Evolutionary conservation across 352 stramenopile species (phyloP).

Genomic region (Globisporangium recalcitrans): DNA sequence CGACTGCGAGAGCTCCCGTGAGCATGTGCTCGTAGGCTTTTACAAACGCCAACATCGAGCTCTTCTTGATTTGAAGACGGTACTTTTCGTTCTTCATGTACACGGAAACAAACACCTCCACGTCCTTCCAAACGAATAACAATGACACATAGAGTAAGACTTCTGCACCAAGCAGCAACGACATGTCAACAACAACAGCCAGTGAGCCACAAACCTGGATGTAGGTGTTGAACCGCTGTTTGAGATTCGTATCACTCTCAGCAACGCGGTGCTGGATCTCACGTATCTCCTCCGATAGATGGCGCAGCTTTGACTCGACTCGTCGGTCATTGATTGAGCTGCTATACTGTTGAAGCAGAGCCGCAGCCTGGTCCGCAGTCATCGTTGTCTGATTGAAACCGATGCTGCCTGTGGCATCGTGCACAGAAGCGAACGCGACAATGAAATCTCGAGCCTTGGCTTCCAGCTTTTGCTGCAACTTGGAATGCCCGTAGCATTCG

Average conservation of each 20-base stretch:
- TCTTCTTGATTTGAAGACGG: slow-evolving; percentile 75
- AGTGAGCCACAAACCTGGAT: slow-evolving; percentile 35
- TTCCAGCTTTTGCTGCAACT: slow-evolving; percentile 63
- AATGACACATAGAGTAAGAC: neutral
- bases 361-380: slow-evolving; percentile 25
- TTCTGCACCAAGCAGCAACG: neutral
- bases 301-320: slow-evolving; percentile 39
- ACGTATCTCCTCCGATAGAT: slow-evolving; percentile 41
- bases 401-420: slow-evolving; percentile 20
- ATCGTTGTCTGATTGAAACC: slow-evolving; percentile 20
- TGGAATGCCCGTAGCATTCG: slow-evolving; percentile 39
- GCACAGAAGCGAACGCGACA: slow-evolving; percentile 23
- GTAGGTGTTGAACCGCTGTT: slow-evolving; percentile 45
- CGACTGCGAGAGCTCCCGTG: slow-evolving; percentile 26
- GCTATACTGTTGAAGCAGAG: slow-evolving; percentile 24
- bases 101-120: slow-evolving; percentile 65
- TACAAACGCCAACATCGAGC: slow-evolving; percentile 57
- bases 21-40: slow-evolving; percentile 71
- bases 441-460: slow-evolving; percentile 41
- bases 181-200: neutral
- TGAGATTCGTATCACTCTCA: slow-evolving; percentile 31
- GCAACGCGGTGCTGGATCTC: slow-evolving; percentile 31
- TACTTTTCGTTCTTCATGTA: slow-evolving; percentile 88
- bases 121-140: slow-evolving; percentile 34
- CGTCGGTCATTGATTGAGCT: slow-evolving; percentile 22